Percentiles rank a stretch among this genome's conserved stretches.
These are phyloP conservation scores for Hydnomerulius pinastri DNA, from an alignment of 768 basidiomycete species.

Conservation along the genomic window DNA sequence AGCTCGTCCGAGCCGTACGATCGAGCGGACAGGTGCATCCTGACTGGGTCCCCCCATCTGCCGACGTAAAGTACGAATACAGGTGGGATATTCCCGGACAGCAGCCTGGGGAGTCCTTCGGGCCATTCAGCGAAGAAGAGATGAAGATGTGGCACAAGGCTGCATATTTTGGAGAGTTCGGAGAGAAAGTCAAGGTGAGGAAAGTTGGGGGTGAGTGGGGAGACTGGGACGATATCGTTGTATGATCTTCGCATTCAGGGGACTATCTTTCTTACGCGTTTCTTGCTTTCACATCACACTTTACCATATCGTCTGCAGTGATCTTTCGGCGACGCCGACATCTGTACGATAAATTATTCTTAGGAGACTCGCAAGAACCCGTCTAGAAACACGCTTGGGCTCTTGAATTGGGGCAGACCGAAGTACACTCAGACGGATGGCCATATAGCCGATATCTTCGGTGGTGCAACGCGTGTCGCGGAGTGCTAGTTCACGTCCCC, in stretches of 20 bases:
- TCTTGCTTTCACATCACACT: not conserved
- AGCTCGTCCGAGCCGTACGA: conserved; percentile 75
- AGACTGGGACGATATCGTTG: conserved; percentile 66
- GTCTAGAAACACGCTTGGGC: too few species aligned
- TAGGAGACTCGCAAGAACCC: too few species aligned
- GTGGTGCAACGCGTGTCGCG: too few species aligned
- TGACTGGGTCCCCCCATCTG: conserved; percentile 76
- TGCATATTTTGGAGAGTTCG: conserved; percentile 74
- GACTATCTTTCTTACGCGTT: not conserved
- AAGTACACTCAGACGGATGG: too few species aligned
- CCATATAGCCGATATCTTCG: too few species aligned
- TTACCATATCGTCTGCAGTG: not conserved
- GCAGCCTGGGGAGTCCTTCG: conserved; percentile 60
- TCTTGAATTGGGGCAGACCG: too few species aligned
- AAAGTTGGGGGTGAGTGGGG: conserved; percentile 71
- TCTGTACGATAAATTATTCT: too few species aligned
- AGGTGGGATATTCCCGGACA: conserved; percentile 67
- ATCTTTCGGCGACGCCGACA: too few species aligned
- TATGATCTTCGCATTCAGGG: conserved; percentile 32
- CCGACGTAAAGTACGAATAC: conserved; percentile 78
- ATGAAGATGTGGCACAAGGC: conserved; percentile 81
- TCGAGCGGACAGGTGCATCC: conserved; percentile 67
- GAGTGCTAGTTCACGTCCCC: too few species aligned
- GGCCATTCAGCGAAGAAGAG: conserved; percentile 80
- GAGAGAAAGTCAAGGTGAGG: conserved; percentile 79